Base-by-base conservation (phyloP, 371 early-diverging fungal genomes). In the Rhizopus microsporus region DNA sequence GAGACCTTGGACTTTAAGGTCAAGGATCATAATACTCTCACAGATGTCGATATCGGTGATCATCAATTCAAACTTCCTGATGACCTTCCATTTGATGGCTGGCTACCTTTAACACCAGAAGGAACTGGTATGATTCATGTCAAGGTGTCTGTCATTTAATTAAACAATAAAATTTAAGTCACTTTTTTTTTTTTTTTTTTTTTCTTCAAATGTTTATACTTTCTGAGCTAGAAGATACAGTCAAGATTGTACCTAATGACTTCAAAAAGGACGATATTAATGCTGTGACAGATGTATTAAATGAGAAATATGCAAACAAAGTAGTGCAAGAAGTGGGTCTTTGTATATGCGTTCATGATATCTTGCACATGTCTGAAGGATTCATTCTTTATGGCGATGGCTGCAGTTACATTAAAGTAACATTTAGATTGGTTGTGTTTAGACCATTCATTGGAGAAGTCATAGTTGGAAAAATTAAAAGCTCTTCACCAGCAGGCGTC, bases 241-340 rank as follows among this genome's bases (percentile, higher is more conserved):
- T 97, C 38, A 88, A 90, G 61, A 86, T 95, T 35, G 81, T 81
- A 43, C 95, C 97, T 3, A 70, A 81, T 12, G 87, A 92, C 45
- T 92, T 94, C 59, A 72, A 78, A 49, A 89, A 92, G 63, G 65
- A 81, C 5, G 83, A 89, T 45, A 71, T 81, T 16, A 77, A 82
- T 17, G 95, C 97, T 5, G 80, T 97, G 30, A 83, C 84, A n/a
- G 92, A 94, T 60, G 93, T 91, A 56, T 73, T 97, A 53, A 95
- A 97, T 71, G 69, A 78, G 38, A 97, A 95, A 71, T 97, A 91
- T 68, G 84, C 95, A 59, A 96, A 96, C 81, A 91, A 90, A 72
- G 95, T 93, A 70, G 77, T 96, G 38, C 95, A 94, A 67, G 89
- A 94, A 62, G 83, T 95, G 7, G 97, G 97, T 12, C 84, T 96